Conservation (phyloP, 257 asterid species). For the Petunia secreta region DNA sequence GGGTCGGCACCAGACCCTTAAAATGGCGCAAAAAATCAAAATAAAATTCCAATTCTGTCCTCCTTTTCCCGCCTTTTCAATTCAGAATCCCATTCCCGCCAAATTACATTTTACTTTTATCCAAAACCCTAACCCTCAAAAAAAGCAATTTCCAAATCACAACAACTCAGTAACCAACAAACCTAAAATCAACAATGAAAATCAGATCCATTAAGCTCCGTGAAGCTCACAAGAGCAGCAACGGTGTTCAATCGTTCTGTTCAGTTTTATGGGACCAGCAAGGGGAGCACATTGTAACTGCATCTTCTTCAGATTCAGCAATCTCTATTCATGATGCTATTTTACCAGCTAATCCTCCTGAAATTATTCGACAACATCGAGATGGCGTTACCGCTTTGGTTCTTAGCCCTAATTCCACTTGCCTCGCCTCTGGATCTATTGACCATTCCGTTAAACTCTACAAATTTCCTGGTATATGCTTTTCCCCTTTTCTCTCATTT, state of each 20-base stretch:
- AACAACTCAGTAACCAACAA: background rate
- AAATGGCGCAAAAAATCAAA: background rate
- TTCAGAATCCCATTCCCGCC: constrained; percentile 27
- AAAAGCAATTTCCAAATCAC: background rate
- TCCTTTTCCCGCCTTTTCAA: constrained; percentile 41
- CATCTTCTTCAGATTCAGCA: constrained; percentile 75
- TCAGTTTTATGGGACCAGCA: constrained; percentile 74
- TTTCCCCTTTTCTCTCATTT: background rate
- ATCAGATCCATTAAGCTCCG: constrained; percentile 89
- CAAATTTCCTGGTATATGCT: constrained; percentile 75
- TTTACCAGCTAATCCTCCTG: constrained; percentile 60
- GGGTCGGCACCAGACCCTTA: background rate
- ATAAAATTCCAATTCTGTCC: background rate
- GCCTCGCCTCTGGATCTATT: constrained; percentile 93
- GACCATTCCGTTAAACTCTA: constrained; percentile 96
- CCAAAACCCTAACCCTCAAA: constrained; percentile 8
- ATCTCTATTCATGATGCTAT: constrained; percentile 78
- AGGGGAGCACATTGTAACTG: constrained; percentile 74
- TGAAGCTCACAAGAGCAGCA: constrained; percentile 66
- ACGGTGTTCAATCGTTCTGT: constrained; percentile 51
- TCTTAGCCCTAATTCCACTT: constrained; percentile 76
- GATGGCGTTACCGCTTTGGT: constrained; percentile 91
- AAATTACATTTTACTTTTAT: background rate
- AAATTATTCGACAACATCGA: constrained; percentile 66
- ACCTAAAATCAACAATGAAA: constrained; percentile 55